Evolutionary conservation across 495 filamentous ascomycete species (phyloP).

Genomic region (Hypoxylon cercidicola): DNA sequence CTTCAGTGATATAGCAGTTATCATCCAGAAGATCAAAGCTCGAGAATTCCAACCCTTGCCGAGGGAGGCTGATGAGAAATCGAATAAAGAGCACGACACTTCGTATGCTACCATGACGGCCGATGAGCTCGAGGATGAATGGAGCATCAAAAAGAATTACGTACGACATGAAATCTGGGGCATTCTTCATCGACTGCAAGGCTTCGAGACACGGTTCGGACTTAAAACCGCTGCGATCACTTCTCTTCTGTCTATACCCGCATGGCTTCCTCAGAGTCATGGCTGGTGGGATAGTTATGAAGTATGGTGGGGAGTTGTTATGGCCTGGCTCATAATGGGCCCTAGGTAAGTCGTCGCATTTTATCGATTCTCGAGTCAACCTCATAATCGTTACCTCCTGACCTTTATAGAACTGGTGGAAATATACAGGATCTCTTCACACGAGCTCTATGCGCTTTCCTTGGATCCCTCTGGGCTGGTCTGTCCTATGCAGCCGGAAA

Average conservation of each 20-base stretch:
- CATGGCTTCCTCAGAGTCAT: slow-evolving; percentile 56
- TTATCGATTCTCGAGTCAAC: neutral
- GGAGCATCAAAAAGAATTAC: slow-evolving; percentile 42
- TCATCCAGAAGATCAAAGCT: slow-evolving; percentile 40
- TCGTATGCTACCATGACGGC: slow-evolving; percentile 38
- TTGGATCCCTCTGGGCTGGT: slow-evolving; percentile 66
- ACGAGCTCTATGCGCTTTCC: slow-evolving; percentile 54
- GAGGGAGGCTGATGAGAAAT: slow-evolving; percentile 35
- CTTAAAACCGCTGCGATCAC: slow-evolving; percentile 64
- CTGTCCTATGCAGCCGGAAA: slow-evolving; percentile 59
- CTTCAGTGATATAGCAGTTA: slow-evolving; percentile 55
- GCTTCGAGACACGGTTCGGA: slow-evolving; percentile 67
- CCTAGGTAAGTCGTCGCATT: slow-evolving; percentile 44
- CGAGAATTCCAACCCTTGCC: slow-evolving; percentile 41
- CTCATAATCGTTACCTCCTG: neutral
- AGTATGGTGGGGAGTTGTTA: slow-evolving; percentile 67
- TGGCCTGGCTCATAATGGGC: slow-evolving; percentile 69
- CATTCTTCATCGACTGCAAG: slow-evolving; percentile 63
- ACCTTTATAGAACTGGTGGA: slow-evolving; percentile 59
- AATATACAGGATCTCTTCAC: slow-evolving; percentile 65
- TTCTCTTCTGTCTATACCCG: slow-evolving; percentile 62
- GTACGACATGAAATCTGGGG: slow-evolving; percentile 59
- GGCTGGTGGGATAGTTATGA: slow-evolving; percentile 65
- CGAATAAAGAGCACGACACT: slow-evolving; percentile 34
- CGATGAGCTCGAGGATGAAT: slow-evolving; percentile 35